Conservation (phyloP, 352 stramenopile genomes). For the Pythium coloratum region DNA sequence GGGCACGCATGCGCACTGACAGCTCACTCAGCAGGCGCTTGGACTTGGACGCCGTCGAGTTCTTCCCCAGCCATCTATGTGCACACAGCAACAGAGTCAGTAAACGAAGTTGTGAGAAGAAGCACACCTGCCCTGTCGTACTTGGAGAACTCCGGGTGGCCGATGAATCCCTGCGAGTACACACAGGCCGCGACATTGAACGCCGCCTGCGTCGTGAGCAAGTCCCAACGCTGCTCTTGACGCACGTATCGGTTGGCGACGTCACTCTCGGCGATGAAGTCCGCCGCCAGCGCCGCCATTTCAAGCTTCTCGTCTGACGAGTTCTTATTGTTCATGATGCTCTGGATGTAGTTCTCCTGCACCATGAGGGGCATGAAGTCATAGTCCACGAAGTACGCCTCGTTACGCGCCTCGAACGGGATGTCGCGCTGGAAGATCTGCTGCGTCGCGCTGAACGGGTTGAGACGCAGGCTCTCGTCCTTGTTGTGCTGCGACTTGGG, state of each 20-base stretch:
- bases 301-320: conserved; percentile 84
- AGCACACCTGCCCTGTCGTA: conserved; percentile 24
- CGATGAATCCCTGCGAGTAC: conserved; percentile 81
- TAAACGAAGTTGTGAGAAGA: neutral
- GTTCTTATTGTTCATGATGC: conserved; percentile 74
- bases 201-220: conserved; percentile 91
- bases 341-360: conserved; percentile 89
- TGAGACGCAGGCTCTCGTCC: conserved; percentile 92
- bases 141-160: conserved; percentile 89
- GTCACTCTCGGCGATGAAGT: conserved; percentile 90
- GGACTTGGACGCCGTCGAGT: conserved; percentile 95
- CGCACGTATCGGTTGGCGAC: conserved; percentile 78
- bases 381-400: conserved; percentile 99
- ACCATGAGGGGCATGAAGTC: conserved; percentile 97
- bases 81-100: conserved; percentile 34
- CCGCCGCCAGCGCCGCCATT: conserved; percentile 83
- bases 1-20: conserved; percentile 92
- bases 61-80: conserved; percentile 96
- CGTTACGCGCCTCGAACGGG: conserved; percentile 87
- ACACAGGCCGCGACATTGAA: conserved; percentile 89
- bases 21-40: conserved; percentile 94
- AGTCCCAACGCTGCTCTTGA: conserved; percentile 92
- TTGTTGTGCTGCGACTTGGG: conserved; percentile 84
- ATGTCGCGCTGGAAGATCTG: conserved; percentile 89
- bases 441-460: conserved; percentile 94